phyloP scores from a whole-genome alignment of 2,329 filamentous ascomycete species.

The Clarireedia hainanense region DNA sequence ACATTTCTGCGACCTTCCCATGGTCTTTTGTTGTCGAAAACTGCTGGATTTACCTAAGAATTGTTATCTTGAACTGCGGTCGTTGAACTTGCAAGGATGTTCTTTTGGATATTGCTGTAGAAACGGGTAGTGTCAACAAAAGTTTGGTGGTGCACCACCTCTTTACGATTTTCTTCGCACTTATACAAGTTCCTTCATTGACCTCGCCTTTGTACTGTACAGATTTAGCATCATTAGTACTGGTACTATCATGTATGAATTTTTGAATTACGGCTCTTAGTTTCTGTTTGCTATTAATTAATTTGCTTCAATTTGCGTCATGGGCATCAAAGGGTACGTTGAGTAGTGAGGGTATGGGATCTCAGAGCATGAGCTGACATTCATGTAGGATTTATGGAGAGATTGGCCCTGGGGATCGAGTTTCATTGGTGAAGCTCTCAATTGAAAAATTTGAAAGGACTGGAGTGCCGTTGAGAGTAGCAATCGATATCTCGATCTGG shows the following conservation, averaged over 20 bases:
- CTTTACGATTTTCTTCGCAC: neutral
- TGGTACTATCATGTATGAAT: slow-evolving; percentile 5
- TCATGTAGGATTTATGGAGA: slow-evolving; percentile 75
- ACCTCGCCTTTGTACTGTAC: neutral
- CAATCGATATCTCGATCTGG: slow-evolving; percentile 95
- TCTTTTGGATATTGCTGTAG: neutral
- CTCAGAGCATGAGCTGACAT: neutral
- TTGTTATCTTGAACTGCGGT: too few species aligned
- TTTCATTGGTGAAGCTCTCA: slow-evolving; percentile 77
- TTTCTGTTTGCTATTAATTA: neutral
- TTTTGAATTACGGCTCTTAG: neutral
- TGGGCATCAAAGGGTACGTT: slow-evolving; percentile 60
- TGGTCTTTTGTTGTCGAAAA: slow-evolving; percentile 8
- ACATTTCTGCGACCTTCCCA: slow-evolving; percentile 19
- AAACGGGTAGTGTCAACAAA: neutral
- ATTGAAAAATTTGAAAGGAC: slow-evolving; percentile 66
- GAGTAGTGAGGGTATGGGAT: neutral
- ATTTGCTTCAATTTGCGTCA: slow-evolving; percentile 25
- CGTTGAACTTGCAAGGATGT: neutral
- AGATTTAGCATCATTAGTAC: neutral
- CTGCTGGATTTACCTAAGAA: neutral
- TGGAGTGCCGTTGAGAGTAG: slow-evolving; percentile 70
- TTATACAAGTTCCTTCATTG: neutral
- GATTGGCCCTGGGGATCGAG: slow-evolving; percentile 70
- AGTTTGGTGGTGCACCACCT: neutral